A percentile compares a stretch with the other conserved stretches of the same genome.
phyloP scores from a whole-genome alignment of 148 eudicot genomes.

The Rhododendron ferrugineum region DNA sequence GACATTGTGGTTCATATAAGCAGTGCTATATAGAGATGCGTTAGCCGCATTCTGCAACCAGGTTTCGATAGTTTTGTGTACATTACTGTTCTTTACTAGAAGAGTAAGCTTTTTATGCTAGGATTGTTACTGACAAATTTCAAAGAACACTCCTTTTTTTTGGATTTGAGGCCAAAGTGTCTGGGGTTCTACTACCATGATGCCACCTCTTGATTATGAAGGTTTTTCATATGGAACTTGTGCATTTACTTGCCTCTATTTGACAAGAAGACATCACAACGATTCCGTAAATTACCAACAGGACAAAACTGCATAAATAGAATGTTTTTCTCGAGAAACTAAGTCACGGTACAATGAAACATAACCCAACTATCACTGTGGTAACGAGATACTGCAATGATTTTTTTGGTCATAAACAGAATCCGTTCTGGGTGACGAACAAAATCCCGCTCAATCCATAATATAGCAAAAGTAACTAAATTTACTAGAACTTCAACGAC shows the following conservation, averaged over 20 bases:
- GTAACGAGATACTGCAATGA: not conserved
- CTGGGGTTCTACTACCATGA: not conserved
- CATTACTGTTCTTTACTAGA: not conserved
- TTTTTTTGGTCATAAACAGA: not conserved
- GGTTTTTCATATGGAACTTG: too few relatives aligned
- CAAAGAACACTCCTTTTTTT: not conserved
- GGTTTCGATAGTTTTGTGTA: not conserved
- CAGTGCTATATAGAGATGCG: not conserved
- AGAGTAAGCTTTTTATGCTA: too few relatives aligned
- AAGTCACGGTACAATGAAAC: too few relatives aligned
- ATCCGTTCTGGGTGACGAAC: not conserved
- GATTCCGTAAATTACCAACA: not conserved
- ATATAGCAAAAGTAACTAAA: not conserved
- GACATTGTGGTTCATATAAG: not conserved
- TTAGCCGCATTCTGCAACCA: not conserved
- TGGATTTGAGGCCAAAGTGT: not conserved
- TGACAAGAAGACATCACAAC: too few relatives aligned
- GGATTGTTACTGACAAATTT: not conserved
- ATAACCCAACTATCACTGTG: not conserved
- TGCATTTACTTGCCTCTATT: too few relatives aligned
- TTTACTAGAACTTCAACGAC: not conserved
- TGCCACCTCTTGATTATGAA: not conserved
- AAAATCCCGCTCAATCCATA: not conserved
- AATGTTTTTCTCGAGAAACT: not conserved
- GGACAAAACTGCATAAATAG: not conserved